A percentile compares a stretch with the other conserved stretches of the same genome.
phyloP scores from a whole-genome alignment of 163 green algal genomes.

The Scenedesmus sp. region DNA sequence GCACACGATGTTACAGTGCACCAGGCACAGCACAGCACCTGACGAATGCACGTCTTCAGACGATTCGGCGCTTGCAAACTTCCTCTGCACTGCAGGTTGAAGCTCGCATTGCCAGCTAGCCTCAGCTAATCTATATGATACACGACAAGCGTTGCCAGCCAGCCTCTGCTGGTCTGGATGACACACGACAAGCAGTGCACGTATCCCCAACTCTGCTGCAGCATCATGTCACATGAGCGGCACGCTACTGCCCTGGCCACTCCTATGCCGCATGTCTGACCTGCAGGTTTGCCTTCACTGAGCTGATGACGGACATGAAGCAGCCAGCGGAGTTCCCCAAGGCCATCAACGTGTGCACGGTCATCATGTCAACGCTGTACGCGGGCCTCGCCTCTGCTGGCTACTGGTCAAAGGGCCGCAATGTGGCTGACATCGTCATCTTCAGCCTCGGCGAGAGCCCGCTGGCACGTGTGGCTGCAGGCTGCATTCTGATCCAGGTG shows the following conservation, averaged over 20 bases:
- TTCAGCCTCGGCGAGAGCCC: conserved; percentile 64
- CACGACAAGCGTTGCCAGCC: no score
- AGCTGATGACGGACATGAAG: conserved; percentile 69
- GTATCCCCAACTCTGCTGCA: no score
- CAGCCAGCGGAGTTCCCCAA: conserved; percentile 53
- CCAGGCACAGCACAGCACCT: no score
- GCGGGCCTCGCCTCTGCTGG: conserved; percentile 59
- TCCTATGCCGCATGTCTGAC: neutral
- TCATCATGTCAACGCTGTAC: conserved; percentile 68
- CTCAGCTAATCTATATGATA: no score
- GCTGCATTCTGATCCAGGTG: conserved; percentile 58
- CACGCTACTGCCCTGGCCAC: neutral
- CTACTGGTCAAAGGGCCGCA: conserved; percentile 66
- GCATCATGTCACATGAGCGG: neutral
- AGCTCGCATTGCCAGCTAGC: no score
- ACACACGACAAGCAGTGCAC: no score
- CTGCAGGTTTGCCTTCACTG: conserved; percentile 54
- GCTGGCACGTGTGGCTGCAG: conserved; percentile 57
- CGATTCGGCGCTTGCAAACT: no score
- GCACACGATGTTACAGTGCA: no score
- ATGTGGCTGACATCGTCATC: conserved; percentile 67
- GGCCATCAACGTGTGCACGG: conserved; percentile 60
- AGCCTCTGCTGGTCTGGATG: no score
- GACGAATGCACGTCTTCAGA: no score
- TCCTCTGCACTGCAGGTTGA: no score